Base-by-base conservation (phyloP, 768 basidiomycete species). In the Pholiota conissans region DNA sequence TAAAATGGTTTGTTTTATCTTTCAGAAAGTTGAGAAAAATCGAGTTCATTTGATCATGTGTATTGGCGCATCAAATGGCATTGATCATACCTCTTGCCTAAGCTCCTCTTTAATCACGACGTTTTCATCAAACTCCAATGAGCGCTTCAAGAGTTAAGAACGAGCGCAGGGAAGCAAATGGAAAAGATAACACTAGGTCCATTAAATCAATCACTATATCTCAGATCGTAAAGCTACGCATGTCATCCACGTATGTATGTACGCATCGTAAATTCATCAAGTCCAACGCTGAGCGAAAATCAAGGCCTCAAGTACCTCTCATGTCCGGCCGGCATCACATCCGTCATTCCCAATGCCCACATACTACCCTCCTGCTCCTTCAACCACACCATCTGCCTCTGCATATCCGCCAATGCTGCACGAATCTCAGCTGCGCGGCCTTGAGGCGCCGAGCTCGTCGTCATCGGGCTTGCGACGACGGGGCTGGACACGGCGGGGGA, bases 311-410 rank as follows among this genome's bases (percentile, higher is more conserved):
- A 62, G 55, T 66, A 66, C 47, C 62, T 32, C 27, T 57, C 59
- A 50, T 60, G 58, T 9, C 65, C 65, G 18, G 60, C 52, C 29
- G 67, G 67, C 28, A 50, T 29, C 20, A 60, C 63, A 37, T 68
- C 65, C 57, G 65, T 66, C 54, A 47, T 24, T 1, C 57, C 57
- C 60, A 63, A 16, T 34, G 67, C 67, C 67, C 67, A 68, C 51
- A 62, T 39, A 5, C 55, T 40, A n/a, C 62, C 35, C 60, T 64
- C 63, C 37, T 65, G 61, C 20, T 59, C 64, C 29, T 59, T 48
- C 30, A 67, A 48, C 67, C 67, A 69, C 56, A 61, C 57, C 58
- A 69, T 63, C 61, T 65, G 60, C 20, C 61, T 29, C 40, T 59
- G 56, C 63, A 69, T 63, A 27, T 69, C 64, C 26, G 59, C 65